Base-by-base conservation (phyloP, 768 basidiomycete genomes). In the Crucibulum laeve region DNA sequence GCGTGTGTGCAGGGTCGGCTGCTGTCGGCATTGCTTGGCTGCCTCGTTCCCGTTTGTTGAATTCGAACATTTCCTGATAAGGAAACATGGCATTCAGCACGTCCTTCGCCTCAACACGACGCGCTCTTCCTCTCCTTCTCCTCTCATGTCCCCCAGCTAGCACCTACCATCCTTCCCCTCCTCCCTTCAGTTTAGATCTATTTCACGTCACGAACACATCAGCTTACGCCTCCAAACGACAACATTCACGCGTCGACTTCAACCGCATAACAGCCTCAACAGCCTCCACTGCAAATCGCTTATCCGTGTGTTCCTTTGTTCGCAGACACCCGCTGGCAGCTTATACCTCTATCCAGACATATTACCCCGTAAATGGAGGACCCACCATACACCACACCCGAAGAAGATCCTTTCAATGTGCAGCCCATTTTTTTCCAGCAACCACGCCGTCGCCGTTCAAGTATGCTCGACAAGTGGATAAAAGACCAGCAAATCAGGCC, bases 391-490 rank as follows among this genome's bases (percentile, higher is more conserved):
- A 76, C 73, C 42, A 62, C 67, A 43, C 65, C 73, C 18, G 74
- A 77, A 39, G 74, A 77, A 52, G 76, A 77, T 52, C 74, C 74
- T 17, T 76, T 74, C 57, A 69, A 63, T 51, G 63, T 67, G n/a
- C 32, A 61, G 56, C 25, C 68, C 70, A 22, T 52, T n/a, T n/a
- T 63, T 30, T 47, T 61, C 33, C 56, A 50, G 24, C 57, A 62
- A 44, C 63, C 64, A 18, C 64, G 65, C 34, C 68, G 63, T 30
- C 56, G 64, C 48, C 70, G 69, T 33, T 74, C 75, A n/a, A 76
- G 73, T 53, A 59, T 76, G 59, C 65, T 79, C 43, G 63, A 74
- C 58, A 71, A 72, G 52, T 79, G 76, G 76, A 76, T 79, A 38
- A 59, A 67, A 41, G 74, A 77, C 40, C 76, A 77, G 54, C 73